A percentile compares a stretch with the other conserved stretches of the same genome.
These are phyloP conservation scores for Sphagnum tenellum DNA, from an alignment of 225 moss, liverwort and hornwort genomes.

Conservation along the genomic window DNA sequence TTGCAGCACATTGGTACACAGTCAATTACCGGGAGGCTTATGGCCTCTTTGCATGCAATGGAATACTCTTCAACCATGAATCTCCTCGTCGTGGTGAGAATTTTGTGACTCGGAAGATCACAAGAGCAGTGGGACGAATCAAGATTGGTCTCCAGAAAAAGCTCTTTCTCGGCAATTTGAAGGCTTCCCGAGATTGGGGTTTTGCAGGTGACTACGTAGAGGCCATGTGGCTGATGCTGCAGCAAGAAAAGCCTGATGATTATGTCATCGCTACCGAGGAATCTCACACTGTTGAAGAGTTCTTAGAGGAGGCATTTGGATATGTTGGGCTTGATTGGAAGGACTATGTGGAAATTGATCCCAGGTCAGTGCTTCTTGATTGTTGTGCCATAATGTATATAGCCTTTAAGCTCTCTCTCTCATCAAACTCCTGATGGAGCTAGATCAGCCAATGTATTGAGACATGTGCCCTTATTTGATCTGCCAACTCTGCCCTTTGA, in stretches of 20 bases:
- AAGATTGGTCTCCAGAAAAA: constrained; percentile 92
- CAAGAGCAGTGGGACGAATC: constrained; percentile 79
- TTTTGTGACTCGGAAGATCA: constrained; percentile 86
- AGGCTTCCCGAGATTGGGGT: constrained; percentile 92
- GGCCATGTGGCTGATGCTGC: constrained; percentile 92
- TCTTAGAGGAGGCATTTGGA: constrained; percentile 61
- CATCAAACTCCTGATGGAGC: background rate
- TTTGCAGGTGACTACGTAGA: constrained; percentile 81
- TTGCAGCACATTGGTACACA: constrained; percentile 82
- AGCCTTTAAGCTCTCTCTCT: background rate
- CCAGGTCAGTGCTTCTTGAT: constrained; percentile 9
- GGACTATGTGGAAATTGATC: constrained; percentile 78
- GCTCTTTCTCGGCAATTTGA: constrained; percentile 77
- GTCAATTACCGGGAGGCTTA: constrained; percentile 93
- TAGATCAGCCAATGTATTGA: background rate
- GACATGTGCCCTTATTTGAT: background rate
- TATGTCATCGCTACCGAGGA: constrained; percentile 78
- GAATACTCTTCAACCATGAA: constrained; percentile 94
- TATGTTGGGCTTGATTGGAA: constrained; percentile 69
- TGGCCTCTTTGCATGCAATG: constrained; percentile 89
- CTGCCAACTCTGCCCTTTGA: background rate
- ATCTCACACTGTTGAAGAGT: constrained; percentile 78
- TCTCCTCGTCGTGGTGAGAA: constrained; percentile 92
- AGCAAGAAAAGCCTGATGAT: constrained; percentile 62
- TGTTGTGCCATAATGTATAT: background rate